Base-by-base conservation (phyloP, 148 eudicot genomes). In the Silene conica region DNA sequence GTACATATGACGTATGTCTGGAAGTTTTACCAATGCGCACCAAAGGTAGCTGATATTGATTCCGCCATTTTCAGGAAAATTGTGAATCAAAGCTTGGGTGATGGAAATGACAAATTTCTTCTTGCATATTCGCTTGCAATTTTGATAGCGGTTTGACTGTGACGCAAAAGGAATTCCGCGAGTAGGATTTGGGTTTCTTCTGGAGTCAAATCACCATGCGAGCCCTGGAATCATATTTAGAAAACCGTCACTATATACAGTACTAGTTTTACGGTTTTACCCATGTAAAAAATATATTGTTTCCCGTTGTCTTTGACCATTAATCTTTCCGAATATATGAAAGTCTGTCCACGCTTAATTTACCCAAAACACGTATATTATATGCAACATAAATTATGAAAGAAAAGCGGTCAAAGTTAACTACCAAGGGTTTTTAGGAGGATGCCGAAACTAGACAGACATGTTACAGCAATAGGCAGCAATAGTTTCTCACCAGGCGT, bases 131-230 rank as follows among this genome's bases (percentile, higher is more conserved):
- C 98, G 6, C 71, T 50, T 18, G 86, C 97, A 65, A 89, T 83
- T 69, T 80, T 79, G 56, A 81, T 73, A 50, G 97, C 75, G 59
- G 76, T 86, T 63, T 80, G 78, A 81, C 86, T 94, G 81, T 94
- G 98, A 34, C 98, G 97, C 67, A 94, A 84, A 81, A 73, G 87
- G 73, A 91, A 92, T 77, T 94, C 98, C 2, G 98, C 98, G 9
- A 91, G 87, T 57, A 94, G 78, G 73, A 94, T 91, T 79, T 88
- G 87, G 43, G 93, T 86, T 75, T 94, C 96, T 41, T 84, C 81
- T 8, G 56, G 18, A 12, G 92, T 83, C 62, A 94, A 85, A 82
- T 94, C 98, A 76, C 96, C 93, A 77, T 91, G 97, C 73, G 67
- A 80, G 31, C 98, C 98, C 98, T 94, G 79, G 31, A 83, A 28